Conservation (phyloP, 2,329 filamentous ascomycete genomes). For the Hypoxylon sp. region DNA sequence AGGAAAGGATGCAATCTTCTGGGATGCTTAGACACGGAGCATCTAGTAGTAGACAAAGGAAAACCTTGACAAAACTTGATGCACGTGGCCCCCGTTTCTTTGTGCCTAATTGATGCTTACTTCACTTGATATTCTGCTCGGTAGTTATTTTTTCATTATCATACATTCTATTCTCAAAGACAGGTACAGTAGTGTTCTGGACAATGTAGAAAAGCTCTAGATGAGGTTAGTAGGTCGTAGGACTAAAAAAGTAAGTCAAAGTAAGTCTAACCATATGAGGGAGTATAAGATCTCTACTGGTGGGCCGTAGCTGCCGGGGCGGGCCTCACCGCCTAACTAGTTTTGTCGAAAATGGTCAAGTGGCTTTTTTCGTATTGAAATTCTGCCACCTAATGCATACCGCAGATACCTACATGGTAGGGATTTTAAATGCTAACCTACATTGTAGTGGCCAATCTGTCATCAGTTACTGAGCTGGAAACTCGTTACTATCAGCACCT, state of each 20-base stretch:
- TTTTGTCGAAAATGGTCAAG: slow-evolving; percentile 17
- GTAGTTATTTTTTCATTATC: no score
- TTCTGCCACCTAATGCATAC: slow-evolving; percentile 39
- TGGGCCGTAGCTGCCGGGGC: slow-evolving; percentile 2
- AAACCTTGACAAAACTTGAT: slow-evolving; percentile 35
- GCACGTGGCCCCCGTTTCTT: slow-evolving; percentile 14
- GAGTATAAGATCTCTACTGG: background rate
- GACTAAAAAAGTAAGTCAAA: no score
- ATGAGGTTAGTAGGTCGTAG: slow-evolving; percentile 1
- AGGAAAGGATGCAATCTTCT: slow-evolving; percentile 31
- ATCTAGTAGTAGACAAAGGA: slow-evolving; percentile 42
- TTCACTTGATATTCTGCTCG: no score
- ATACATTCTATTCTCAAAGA: no score
- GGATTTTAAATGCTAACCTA: no score
- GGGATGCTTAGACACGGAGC: slow-evolving; percentile 39
- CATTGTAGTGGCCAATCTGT: slow-evolving; percentile 37
- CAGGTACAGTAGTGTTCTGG: no score
- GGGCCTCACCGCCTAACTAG: slow-evolving; percentile 32
- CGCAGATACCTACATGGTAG: no score
- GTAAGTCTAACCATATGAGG: background rate
- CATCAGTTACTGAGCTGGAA: slow-evolving; percentile 30
- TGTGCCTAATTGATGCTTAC: slow-evolving; percentile 10
- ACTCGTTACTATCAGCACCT: slow-evolving; percentile 17
- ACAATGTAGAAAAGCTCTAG: background rate
- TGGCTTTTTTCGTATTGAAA: slow-evolving; percentile 30